Evolutionary conservation across 1,284 basidiomycete genomes (phyloP).

Genomic region (Cryptococcus amylolentus): DNA sequence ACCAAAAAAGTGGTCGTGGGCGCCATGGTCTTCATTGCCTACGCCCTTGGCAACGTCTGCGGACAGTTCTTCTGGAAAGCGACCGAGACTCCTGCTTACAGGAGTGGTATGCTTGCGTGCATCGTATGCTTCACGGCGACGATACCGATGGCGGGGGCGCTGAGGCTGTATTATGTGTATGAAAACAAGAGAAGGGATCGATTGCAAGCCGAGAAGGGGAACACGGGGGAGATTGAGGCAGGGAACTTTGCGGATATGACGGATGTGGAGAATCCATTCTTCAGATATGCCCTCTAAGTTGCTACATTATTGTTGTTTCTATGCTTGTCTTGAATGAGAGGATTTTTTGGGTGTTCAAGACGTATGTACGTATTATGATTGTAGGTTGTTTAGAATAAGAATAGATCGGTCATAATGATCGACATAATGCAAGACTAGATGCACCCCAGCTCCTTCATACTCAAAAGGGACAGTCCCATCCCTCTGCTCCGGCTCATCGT

Average conservation of each 20-base stretch:
- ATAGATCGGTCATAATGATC: too few species aligned
- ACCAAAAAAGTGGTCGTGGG: conserved; percentile 31
- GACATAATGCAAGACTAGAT: too few species aligned
- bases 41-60: conserved; percentile 25
- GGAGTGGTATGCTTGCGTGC: conserved; percentile 34
- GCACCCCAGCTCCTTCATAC: too few species aligned
- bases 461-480: too few species aligned
- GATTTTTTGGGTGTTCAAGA: too few species aligned
- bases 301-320: neutral
- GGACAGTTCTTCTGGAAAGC: conserved; percentile 32
- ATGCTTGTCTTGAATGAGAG: too few species aligned
- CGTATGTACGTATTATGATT: too few species aligned
- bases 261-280: conserved; percentile 27
- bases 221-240: conserved; percentile 6
- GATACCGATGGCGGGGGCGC: conserved; percentile 14
- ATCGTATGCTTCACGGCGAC: conserved; percentile 28
- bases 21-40: conserved; percentile 32
- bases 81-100: conserved; percentile 30
- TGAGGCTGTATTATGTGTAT: conserved; percentile 27
- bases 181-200: conserved; percentile 27
- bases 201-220: conserved; percentile 10
- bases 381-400: too few species aligned
- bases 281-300: conserved; percentile 29
- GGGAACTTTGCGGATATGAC: conserved; percentile 34
- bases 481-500: conserved; percentile 4